Evolutionary conservation across 179 eudicot species (phyloP).

Genomic region (Beta macrorhiza): DNA sequence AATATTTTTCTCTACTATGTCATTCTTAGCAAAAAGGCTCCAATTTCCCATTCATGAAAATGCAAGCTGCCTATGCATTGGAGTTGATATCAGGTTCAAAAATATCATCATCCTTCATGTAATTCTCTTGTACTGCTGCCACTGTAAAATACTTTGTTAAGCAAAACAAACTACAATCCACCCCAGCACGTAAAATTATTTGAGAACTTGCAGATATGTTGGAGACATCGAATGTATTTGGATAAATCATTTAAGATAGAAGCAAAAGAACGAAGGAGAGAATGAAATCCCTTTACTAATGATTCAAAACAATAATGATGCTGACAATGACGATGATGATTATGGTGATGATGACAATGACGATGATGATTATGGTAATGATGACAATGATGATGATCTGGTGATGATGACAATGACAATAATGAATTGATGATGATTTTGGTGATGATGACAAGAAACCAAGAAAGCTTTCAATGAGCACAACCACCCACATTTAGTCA

Average conservation of each 20-base stretch:
- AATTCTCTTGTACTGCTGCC: slow-evolving; percentile 96
- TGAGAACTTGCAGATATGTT: not conserved
- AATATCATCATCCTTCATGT: slow-evolving; percentile 69
- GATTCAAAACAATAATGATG: not conserved
- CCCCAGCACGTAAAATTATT: not conserved
- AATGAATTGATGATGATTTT: not conserved
- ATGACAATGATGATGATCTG: not conserved
- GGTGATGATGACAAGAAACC: not conserved
- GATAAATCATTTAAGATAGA: not conserved
- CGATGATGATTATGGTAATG: not conserved
- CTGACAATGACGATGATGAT: not conserved
- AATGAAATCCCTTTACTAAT: too few species aligned
- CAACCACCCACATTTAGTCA: not conserved
- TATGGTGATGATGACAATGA: not conserved
- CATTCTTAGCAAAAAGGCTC: not conserved
- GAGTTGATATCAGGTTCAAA: slow-evolving; percentile 19
- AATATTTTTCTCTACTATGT: not conserved
- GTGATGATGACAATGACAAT: not conserved
- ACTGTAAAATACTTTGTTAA: slow-evolving; percentile 65
- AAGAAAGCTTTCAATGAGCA: not conserved
- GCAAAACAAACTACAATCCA: slow-evolving; percentile 28
- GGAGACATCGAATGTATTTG: not conserved
- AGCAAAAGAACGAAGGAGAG: not conserved
- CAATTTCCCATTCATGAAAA: slow-evolving; percentile 5
- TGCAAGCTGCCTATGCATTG: slow-evolving; percentile 7